phyloP scores from a whole-genome alignment of 129 eudicot species.

The Ambrosia artemisiifolia region DNA sequence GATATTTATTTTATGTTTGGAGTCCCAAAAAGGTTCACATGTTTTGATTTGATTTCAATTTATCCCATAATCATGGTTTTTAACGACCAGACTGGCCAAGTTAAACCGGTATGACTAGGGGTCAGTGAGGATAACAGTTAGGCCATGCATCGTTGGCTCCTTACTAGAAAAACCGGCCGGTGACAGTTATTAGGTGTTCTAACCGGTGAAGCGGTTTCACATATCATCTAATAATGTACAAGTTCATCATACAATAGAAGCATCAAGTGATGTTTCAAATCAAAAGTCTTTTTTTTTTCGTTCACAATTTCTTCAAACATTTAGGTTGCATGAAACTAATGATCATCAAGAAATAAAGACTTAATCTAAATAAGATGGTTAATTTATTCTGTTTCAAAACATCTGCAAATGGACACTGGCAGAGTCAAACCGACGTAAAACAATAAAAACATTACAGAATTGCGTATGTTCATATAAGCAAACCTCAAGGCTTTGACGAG shows the following conservation, averaged over 20 bases:
- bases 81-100: too few species aligned
- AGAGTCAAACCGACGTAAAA: not conserved
- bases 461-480: not conserved
- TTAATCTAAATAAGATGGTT: not conserved
- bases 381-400: not conserved
- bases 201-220: too few species aligned
- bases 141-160: too few species aligned
- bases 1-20: not conserved
- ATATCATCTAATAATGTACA: too few species aligned
- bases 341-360: not conserved
- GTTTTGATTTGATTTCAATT: not conserved
- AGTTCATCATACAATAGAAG: not conserved
- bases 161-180: too few species aligned
- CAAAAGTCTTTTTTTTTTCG: not conserved
- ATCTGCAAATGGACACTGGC: not conserved
- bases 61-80: too few species aligned
- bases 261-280: not conserved
- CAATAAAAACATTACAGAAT: not conserved
- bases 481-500: slow-evolving; percentile 47
- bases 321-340: not conserved
- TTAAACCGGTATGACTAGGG: too few species aligned
- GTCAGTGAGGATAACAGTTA: too few species aligned
- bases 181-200: too few species aligned
- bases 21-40: not conserved
- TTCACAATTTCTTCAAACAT: not conserved